Base-by-base conservation (phyloP, 148 eudicot species). In the Linanthus parryae region DNA sequence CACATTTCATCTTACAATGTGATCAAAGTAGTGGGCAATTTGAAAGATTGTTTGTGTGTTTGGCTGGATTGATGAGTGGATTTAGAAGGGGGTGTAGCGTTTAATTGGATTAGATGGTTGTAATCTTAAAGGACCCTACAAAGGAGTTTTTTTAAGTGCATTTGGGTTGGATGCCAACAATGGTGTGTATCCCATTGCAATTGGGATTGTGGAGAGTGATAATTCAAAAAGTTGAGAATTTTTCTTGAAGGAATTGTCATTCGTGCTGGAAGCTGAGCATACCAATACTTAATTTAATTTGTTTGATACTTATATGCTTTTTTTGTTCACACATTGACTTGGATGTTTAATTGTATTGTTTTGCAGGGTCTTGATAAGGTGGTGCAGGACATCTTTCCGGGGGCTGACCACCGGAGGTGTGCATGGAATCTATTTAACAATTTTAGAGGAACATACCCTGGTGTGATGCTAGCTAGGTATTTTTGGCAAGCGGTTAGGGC, bases 101-200 rank as follows among this genome's bases (percentile, higher is more conserved):
- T 3, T 52, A 0, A 5, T 31, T 11, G 56, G 56, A 0, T 7
- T 52, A 13, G 22, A 52, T 52, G 56, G 39, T 22, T 52, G 56
- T 16, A 36, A 51, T 16, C 38, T 52, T 14, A 29, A 7, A 52
- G 23, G 21, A 2, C 39, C 40, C n/a, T 31, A 52, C 56, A 52
- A 10, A 1, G 41, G 41, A 4, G 39, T 30, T 4, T 5, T 52
- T 5, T 12, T 52, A 12, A 10, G 10, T 52, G 56, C 23, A 16
- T 8, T 52, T 16, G 56, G 20, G 11, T 28, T 30, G 15, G 56
- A 52, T 30, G 38, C 11, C 13, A 52, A 52, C 23, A 36, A 42
- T 16, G 16, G 45, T 16, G 5, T 42, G 45, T 42, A 42, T 16
- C 45, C 45, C 3, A 4, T 42, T 52, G 39, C 40, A 12, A 3